Conservation (phyloP, 768 basidiomycete species). For the Rhizopogon vinicolor region DNA sequence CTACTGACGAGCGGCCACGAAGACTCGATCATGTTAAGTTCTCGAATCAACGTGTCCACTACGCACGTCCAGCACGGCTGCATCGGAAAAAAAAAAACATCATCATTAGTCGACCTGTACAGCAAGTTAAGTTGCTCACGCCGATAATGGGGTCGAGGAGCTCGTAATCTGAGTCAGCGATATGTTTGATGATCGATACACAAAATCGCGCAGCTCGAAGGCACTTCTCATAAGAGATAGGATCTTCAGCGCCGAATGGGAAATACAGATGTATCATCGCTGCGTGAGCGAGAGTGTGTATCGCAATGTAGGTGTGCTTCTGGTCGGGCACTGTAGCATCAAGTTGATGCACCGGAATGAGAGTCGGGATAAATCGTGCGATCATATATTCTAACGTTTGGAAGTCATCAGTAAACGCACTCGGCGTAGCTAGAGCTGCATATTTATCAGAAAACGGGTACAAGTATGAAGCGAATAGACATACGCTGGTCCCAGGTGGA, state of each 20-base stretch:
- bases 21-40: conserved; percentile 58
- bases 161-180: conserved; percentile 59
- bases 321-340: conserved; percentile 51
- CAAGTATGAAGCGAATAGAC: conserved; percentile 13
- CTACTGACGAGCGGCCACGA: conserved; percentile 59
- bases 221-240: conserved; percentile 61
- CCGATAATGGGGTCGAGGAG: conserved; percentile 78
- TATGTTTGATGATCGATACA: conserved; percentile 55
- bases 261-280: conserved; percentile 65
- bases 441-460: conserved; percentile 16
- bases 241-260: conserved; percentile 55
- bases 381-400: conserved; percentile 61
- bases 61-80: conserved; percentile 72
- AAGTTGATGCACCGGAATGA: conserved; percentile 63
- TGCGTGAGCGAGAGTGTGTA: conserved; percentile 63
- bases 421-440: conserved; percentile 41
- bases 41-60: conserved; percentile 62
- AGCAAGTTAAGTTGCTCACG: conserved; percentile 35
- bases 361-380: conserved; percentile 54
- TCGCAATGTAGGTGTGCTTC: conserved; percentile 52
- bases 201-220: conserved; percentile 58
- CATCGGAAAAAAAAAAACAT: conserved; percentile 4
- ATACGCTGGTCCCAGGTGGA: conserved; percentile 57
- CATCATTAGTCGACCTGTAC: neutral
- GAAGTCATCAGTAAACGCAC: conserved; percentile 52